Evolutionary conservation across 2,329 filamentous ascomycete species (phyloP).

Genomic region (Trichoderma gracile): DNA sequence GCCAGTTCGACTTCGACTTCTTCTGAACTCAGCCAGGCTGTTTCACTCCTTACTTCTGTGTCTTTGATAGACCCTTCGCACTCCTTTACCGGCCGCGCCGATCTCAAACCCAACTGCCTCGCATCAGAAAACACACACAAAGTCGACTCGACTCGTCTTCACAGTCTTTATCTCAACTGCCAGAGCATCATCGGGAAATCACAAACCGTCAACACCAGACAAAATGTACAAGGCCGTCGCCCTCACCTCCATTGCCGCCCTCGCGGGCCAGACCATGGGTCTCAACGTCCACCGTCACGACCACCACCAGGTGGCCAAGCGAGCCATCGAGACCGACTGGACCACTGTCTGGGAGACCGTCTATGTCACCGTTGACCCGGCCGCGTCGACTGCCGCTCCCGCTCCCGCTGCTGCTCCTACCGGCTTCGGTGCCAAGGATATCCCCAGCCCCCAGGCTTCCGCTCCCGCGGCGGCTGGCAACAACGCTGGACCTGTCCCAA

Average conservation of each 20-base stretch:
- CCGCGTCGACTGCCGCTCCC: constrained; percentile 13
- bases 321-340: constrained; percentile 41
- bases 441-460: neutral
- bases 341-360: constrained; percentile 46
- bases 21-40: constrained; percentile 35
- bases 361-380: constrained; percentile 38
- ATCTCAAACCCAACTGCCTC: constrained; percentile 7
- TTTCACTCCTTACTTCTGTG: constrained; percentile 43
- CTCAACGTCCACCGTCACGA: constrained; percentile 46
- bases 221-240: constrained; percentile 48
- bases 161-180: constrained; percentile 4
- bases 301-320: constrained; percentile 37
- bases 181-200: neutral
- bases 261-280: constrained; percentile 48
- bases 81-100: constrained; percentile 41
- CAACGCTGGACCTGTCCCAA: neutral
- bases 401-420: constrained; percentile 16
- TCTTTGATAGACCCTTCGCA: constrained; percentile 54
- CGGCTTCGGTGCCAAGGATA: constrained; percentile 21
- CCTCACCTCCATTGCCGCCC: constrained; percentile 46
- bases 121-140: constrained; percentile 1
- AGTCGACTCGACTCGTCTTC: constrained; percentile 11
- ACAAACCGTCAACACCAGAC: constrained; percentile 26
- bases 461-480: neutral
- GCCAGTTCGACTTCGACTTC: constrained; percentile 30